Conservation (phyloP, 108 stramenopile genomes). For the Nitzschia sp. region DNA sequence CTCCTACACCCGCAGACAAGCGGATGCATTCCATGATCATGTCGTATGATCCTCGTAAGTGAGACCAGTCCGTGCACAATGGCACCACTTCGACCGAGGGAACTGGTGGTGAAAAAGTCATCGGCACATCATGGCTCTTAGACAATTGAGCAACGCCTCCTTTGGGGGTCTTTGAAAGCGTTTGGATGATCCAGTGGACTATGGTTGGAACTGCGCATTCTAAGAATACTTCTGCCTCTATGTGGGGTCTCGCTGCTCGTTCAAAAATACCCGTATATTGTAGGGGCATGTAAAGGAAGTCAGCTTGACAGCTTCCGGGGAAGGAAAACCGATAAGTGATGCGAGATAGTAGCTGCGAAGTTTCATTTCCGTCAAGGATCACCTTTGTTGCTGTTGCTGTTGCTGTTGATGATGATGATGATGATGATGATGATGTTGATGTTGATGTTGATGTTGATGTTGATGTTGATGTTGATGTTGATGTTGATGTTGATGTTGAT, state of each 20-base stretch:
- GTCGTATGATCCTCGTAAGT: not conserved
- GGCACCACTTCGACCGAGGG: not conserved
- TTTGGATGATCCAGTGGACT: not conserved
- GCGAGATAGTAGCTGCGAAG: not conserved
- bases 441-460: too few relatives aligned
- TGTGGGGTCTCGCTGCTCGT: not conserved
- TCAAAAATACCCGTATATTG: not conserved
- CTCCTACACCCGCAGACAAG: not conserved
- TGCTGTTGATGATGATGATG: too few relatives aligned
- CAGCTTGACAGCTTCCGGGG: not conserved
- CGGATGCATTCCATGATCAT: not conserved
- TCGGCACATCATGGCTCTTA: too few relatives aligned
- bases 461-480: too few relatives aligned
- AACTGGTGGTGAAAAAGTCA: too few relatives aligned
- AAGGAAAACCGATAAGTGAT: not conserved
- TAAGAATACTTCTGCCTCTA: not conserved
- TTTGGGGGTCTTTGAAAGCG: too few relatives aligned
- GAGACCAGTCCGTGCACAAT: not conserved
- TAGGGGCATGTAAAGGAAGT: not conserved
- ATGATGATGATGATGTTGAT: too few relatives aligned
- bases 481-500: too few relatives aligned
- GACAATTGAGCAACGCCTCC: too few relatives aligned
- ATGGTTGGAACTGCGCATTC: not conserved
- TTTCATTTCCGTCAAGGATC: not conserved
- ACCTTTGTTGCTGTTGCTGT: too few relatives aligned